A percentile compares a stretch with the other conserved stretches of the same genome.
These are phyloP conservation scores for Arthrobotrys iridis DNA, from an alignment of 2,329 filamentous ascomycete species.

Conservation along the genomic window DNA sequence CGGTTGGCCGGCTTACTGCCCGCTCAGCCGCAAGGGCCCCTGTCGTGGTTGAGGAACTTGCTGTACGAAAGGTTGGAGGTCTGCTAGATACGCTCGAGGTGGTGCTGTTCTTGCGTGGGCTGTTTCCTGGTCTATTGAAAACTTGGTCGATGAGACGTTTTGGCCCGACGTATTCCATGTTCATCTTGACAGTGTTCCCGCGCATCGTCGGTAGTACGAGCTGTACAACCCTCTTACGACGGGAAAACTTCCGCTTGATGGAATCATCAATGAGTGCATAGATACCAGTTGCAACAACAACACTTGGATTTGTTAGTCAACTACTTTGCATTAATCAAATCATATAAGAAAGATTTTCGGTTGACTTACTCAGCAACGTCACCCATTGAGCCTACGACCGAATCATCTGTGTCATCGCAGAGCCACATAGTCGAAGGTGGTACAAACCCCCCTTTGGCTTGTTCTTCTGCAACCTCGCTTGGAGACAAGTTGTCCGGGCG, in stretches of 20 bases:
- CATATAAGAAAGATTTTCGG: neutral
- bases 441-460: constrained; percentile 84
- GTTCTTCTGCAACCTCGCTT: constrained; percentile 76
- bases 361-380: constrained; percentile 85
- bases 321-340: neutral
- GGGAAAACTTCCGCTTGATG: constrained; percentile 72
- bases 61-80: constrained; percentile 34
- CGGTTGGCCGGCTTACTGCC: constrained; percentile 39
- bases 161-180: constrained; percentile 72
- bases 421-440: constrained; percentile 92
- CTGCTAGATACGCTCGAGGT: constrained; percentile 10
- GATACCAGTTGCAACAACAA: constrained; percentile 89
- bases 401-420: constrained; percentile 70
- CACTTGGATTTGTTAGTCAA: constrained; percentile 66
- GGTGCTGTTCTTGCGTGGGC: constrained; percentile 33
- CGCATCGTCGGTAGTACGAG: constrained; percentile 66
- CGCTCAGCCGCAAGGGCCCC: constrained; percentile 33
- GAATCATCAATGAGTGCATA: constrained; percentile 89
- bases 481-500: constrained; percentile 80
- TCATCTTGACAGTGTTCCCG: constrained; percentile 66
- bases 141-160: constrained; percentile 72
- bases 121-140: constrained; percentile 65
- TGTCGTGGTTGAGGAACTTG: constrained; percentile 43
- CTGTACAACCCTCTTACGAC: constrained; percentile 64
- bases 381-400: constrained; percentile 73